Conservation (phyloP, 805 yeast species). For the Candida manassasensis region DNA sequence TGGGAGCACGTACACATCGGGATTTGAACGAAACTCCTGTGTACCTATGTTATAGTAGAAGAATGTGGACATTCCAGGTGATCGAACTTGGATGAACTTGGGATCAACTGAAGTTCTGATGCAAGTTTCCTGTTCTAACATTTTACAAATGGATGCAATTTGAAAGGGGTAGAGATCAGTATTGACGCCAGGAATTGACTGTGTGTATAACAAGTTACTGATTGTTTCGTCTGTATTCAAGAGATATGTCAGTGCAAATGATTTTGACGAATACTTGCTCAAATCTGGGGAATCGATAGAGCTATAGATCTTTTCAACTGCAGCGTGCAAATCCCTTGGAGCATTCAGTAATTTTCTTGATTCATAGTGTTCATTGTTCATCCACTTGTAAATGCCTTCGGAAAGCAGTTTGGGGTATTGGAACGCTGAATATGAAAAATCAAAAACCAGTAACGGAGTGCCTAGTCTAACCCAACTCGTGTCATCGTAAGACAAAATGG, state of each 20-base stretch:
- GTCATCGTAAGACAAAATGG: background rate
- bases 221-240: constrained; percentile 15
- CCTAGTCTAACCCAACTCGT: background rate
- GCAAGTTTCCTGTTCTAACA: constrained; percentile 49
- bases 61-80: background rate
- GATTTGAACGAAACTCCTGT: constrained; percentile 25
- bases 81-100: constrained; percentile 21
- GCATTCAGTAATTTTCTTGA: background rate
- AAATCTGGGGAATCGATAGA: constrained; percentile 26
- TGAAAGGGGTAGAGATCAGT: constrained; percentile 56
- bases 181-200: constrained; percentile 37
- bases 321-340: constrained; percentile 5
- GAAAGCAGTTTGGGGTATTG: background rate
- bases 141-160: constrained; percentile 52
- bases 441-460: background rate
- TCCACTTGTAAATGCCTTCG: constrained; percentile 26
- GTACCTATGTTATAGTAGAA: constrained; percentile 35
- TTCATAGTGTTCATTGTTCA: constrained; percentile 12
- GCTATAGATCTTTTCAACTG: constrained; percentile 32
- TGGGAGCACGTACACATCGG: constrained; percentile 45
- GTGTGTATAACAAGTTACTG: constrained; percentile 11
- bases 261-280: constrained; percentile 11
- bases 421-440: background rate
- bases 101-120: constrained; percentile 32
- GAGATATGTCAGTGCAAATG: constrained; percentile 6